Evolutionary conservation across 2,329 filamentous ascomycete genomes (phyloP), one percentile per base, ranked within the genome.

Genomic region (Lachnellula suecica): DNA sequence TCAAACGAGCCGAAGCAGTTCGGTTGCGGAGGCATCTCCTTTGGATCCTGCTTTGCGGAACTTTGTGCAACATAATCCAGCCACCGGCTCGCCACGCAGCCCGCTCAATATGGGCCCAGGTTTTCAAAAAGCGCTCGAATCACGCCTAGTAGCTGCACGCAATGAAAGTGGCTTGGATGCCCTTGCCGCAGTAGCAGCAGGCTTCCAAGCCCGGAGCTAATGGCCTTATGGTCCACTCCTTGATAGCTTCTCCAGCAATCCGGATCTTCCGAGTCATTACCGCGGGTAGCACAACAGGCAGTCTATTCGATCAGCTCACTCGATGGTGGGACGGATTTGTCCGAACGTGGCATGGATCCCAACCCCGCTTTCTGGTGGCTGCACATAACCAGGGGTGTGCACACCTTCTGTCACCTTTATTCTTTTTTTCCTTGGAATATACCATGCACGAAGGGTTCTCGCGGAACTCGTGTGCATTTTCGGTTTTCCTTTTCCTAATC

Each of bases 381-480:
- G 13, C 37, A 19, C 31, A 8, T n/a, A n/a, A n/a, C n/a, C n/a
- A n/a, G n/a, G n/a, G n/a, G n/a, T n/a, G n/a, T n/a, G 15, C 31
- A 35, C 15, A 13, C 31, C 15, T 35, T 35, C 31, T 8, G 29
- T 31, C 27, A 25, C 17, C 20, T 10, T 44, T 17, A 35, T 37
- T 7, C 4, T 1, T 35, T n/a, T 8, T 43, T 41, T 40, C 29
- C 34, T 48, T 35, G 34, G 10, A 19, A 47, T 29, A 45, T 52
- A 44, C 37, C 44, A 52, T 49, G 50, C 50, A 44, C 50, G 45
- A 48, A 52, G 50, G 50, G 44, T 41, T 48, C 25, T n/a, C n/a
- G n/a, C n/a, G n/a, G n/a, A n/a, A n/a, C n/a, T n/a, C n/a, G n/a
- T n/a, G n/a, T n/a, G n/a, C n/a, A n/a, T n/a, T n/a, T n/a, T n/a